Percentiles rank a stretch among this genome's conserved stretches.
Conservation (phyloP, 371 early-diverging fungal species). For the Chytridium lagenaria region DNA sequence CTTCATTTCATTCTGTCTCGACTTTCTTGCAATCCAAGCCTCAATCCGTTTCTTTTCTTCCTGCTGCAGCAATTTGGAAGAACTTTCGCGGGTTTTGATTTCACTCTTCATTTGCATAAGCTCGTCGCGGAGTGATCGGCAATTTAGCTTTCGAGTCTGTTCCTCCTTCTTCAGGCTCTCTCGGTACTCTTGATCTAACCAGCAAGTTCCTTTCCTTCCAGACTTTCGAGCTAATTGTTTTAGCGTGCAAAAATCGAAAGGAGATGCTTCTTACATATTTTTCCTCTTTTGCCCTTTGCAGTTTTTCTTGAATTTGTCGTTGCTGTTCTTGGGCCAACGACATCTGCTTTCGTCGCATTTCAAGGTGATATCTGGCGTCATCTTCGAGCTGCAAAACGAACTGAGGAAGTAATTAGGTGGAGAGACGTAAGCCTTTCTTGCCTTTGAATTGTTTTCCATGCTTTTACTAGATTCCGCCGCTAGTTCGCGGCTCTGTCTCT, state of each 20-base stretch:
- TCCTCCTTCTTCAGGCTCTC: conserved; percentile 15
- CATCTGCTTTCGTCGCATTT: conserved; percentile 1
- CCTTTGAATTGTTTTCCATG: background rate
- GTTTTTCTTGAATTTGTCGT: conserved; percentile 20
- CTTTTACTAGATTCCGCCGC: background rate
- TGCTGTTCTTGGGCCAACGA: conserved; percentile 16
- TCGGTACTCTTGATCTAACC: conserved; percentile 10
- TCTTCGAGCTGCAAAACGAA: conserved; percentile 6
- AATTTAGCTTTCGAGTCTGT: background rate
- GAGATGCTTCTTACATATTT: background rate
- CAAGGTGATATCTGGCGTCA: background rate
- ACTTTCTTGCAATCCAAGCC: conserved; percentile 43
- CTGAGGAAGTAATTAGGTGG: background rate
- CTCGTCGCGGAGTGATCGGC: conserved; percentile 22
- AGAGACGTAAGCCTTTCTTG: background rate
- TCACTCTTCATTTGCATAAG: conserved; percentile 24
- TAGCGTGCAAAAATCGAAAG: background rate
- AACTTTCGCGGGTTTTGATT: conserved; percentile 7
- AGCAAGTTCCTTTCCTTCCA: background rate
- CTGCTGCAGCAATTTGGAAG: conserved; percentile 8
- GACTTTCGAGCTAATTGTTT: background rate
- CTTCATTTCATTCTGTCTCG: conserved; percentile 35
- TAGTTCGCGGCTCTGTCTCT: background rate
- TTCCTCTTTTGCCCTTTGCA: conserved; percentile 4
- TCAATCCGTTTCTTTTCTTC: conserved; percentile 32